Evolutionary conservation across 495 filamentous ascomycete genomes (phyloP).

Genomic region (Stereocaulon alpinum): DNA sequence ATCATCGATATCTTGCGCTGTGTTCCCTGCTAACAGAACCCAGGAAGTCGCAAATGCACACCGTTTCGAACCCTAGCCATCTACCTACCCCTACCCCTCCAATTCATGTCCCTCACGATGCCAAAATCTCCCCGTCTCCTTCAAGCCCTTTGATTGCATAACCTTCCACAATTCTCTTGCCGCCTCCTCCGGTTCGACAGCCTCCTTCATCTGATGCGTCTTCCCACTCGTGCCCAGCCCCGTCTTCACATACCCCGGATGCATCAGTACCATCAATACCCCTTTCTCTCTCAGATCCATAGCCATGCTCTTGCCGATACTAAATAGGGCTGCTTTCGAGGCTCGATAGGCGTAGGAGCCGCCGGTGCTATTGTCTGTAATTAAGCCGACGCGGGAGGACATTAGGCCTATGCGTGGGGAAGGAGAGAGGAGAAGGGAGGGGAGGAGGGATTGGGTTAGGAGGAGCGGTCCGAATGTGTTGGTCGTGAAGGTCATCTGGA

Average conservation of each 20-base stretch:
- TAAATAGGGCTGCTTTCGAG: slow-evolving; percentile 43
- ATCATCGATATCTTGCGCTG: too few relatives aligned
- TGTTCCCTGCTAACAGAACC: neutral
- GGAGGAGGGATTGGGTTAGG: slow-evolving; percentile 32
- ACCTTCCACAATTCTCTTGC: slow-evolving; percentile 31
- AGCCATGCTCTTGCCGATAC: slow-evolving; percentile 30
- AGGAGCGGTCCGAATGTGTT: slow-evolving; percentile 31
- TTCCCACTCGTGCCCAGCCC: slow-evolving; percentile 14
- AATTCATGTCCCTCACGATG: slow-evolving; percentile 30
- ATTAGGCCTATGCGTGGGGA: slow-evolving; percentile 25
- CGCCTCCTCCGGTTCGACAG: slow-evolving; percentile 31
- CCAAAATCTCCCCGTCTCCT: slow-evolving; percentile 30
- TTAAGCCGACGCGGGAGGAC: slow-evolving; percentile 32
- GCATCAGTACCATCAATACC: slow-evolving; percentile 29
- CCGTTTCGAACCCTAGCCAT: too few relatives aligned
- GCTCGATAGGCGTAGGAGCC: slow-evolving; percentile 54
- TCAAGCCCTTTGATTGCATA: slow-evolving; percentile 25
- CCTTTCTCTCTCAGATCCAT: slow-evolving; percentile 29
- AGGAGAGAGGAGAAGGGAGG: slow-evolving; percentile 22
- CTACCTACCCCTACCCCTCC: slow-evolving; percentile 24
- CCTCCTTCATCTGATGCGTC: slow-evolving; percentile 18
- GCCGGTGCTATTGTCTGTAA: slow-evolving; percentile 39
- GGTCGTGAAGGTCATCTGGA: slow-evolving; percentile 23
- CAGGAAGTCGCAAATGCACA: neutral
- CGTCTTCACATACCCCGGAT: slow-evolving; percentile 31